Evolutionary conservation across 1,284 basidiomycete species (phyloP), one percentile per base, ranked within the genome.

Genomic region (Melanopsichium pennsylvanicum): DNA sequence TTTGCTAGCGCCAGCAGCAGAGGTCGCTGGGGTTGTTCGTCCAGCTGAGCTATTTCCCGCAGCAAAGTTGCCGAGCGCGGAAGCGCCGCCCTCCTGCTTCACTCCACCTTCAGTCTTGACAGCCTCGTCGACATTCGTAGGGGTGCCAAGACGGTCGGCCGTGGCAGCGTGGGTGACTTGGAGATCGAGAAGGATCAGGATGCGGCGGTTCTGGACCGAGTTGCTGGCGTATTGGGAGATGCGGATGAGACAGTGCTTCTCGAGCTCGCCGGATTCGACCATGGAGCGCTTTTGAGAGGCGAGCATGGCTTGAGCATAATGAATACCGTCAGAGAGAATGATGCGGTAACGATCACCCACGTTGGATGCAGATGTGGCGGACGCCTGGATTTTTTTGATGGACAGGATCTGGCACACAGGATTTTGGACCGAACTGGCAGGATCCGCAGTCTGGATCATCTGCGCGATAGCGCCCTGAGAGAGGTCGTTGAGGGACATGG

Each of bases 201-300:
- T 86, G 40, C 92, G 93, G 35, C 56, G 66, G 22, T 87, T 88
- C 79, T 93, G 89, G 0, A 97, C 89, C 52, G 86, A 85, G 81
- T 95, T 97, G 78, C 89, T 89, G 3, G 91, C 89, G 76, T 91
- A 88, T 76, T 87, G 88, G 54, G 88, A 88, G 35, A 97, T 83
- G 44, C 87, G 85, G 46, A 91, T 86, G 41, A 98, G 84, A 1
- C 88, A 85, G 77, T 92, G 85, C 78, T 90, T 91, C 42, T 84
- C 82, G 40, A 98, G 84, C 10, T 85, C 77, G n/a, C 88, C 86
- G 1, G 87, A 85, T 21, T 89, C 85, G 27, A 96, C 88, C 63
- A 92, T 83, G 16, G 85, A 75, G 76, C 97, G 97, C 46, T 94
- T 86, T 80, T 93, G 91, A 0, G 94, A 96, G 4, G 93, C 92